Evolutionary conservation across 2,329 filamentous ascomycete species (phyloP), one percentile per base, ranked within the genome.

Genomic region (Aspergillus sp.): DNA sequence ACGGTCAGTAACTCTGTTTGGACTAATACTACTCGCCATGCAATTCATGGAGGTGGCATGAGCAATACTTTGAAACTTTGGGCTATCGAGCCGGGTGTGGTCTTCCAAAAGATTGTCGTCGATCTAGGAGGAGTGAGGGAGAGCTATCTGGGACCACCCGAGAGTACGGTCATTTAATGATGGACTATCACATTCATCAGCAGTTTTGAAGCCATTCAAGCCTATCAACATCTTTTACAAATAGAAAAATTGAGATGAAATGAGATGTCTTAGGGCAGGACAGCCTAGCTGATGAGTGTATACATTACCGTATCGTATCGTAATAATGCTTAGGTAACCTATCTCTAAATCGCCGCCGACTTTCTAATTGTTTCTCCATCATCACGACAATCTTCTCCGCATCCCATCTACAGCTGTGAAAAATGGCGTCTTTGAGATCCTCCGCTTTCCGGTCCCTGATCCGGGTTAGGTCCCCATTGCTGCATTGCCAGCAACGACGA

Each of bases 401-500:
- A 19, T 19, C 19, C 19, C 19, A 19, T 19, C 19, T 19, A 7
- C 35, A 37, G 27, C 37, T n/a, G 12, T 6, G 29, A 10, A 44
- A 39, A 13, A 81, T 82, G 78, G 68, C 76, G 32, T 74, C 71
- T 32, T 57, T 75, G 35, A 68, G 74, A 53, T 61, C 72, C 29
- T 69, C 72, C 38, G 63, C 69, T 26, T 66, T 83, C 33, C 77
- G 78, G 33, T 69, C 74, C 46, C 56, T 79, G 29, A 43, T 68
- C 8, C 59, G 61, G 30, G 53, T 49, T 11, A 54, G 52, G 6
- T 52, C 52, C 5, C 57, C 57, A 11, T 58, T 67, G 6, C 50
- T 60, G 39, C 59, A 60, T 2, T 36, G 39, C 12, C 59, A 64
- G 42, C 91, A 96, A 67, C 81, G 85, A 44, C 82, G 90, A 64